Evolutionary conservation across 305 asterid species (phyloP), one percentile per base, ranked within the genome.

Genomic region (Fraxinus ornus): DNA sequence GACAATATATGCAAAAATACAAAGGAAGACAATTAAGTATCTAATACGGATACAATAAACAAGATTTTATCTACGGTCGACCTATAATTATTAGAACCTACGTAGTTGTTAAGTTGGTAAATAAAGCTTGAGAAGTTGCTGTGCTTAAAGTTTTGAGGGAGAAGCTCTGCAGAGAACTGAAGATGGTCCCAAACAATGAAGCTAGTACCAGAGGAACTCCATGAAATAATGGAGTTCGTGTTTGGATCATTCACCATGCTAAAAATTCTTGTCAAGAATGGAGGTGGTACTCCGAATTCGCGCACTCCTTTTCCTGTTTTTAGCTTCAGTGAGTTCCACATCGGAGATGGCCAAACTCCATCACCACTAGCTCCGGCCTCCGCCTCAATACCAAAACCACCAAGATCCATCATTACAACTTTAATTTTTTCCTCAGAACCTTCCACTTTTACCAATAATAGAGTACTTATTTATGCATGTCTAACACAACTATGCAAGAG

Each of bases 31-130:
- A 47, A 47, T n/a, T 15, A 47, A 47, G 57, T 47, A 47, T 13
- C 57, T 21, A 8, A 26, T 62, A 62, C 12, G n/a, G n/a, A 26
- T 2, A 24, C 4, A 62, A 55, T 80, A 28, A 71, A 68, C 73
- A 41, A 80, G 74, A 60, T 26, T 66, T 66, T 22, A 24, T 6
- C 32, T 66, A 66, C 15, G 1, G 2, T 3, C 3, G n/a, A 0
- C 15, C 19, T 19, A n/a, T 0, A 2, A 30, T 13, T 0, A 60
- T n/a, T 2, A 26, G 35, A 41, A 79, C 92, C 13, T 83, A 91
- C 97, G 79, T 93, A 93, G 88, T 87, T 91, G 83, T 90, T 90
- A 84, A 93, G 96, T 35, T 93, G 96, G 82, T 88, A 91, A 35
- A 89, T 78, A 57, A 92, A 93, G 88, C 95, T 91, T 0, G 96